Evolutionary conservation across 495 filamentous ascomycete species (phyloP).

Genomic region (Penicillium pancosmium): DNA sequence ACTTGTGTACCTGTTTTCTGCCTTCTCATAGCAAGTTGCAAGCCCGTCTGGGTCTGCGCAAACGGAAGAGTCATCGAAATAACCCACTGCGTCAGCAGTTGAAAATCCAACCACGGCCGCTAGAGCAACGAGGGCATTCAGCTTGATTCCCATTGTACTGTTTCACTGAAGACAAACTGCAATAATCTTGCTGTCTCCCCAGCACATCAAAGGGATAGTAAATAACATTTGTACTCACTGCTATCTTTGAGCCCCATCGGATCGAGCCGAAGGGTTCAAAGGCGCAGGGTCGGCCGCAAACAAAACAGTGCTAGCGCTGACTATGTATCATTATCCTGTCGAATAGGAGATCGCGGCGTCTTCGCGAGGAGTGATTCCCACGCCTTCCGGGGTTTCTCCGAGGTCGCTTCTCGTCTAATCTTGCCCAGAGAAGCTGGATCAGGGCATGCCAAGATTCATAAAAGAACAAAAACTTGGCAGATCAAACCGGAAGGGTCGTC

Average conservation of each 20-base stretch:
- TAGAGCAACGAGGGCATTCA: background rate
- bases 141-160: background rate
- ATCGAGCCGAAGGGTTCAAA: slow-evolving; percentile 6
- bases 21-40: slow-evolving; percentile 18
- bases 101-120: background rate
- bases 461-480: background rate
- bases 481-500: background rate
- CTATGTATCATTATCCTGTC: background rate
- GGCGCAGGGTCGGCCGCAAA: background rate
- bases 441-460: slow-evolving; percentile 4
- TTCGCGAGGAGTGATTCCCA: slow-evolving; percentile 4
- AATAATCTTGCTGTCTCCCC: background rate
- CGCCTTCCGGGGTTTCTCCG: background rate
- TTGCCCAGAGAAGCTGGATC: background rate
- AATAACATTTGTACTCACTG: background rate
- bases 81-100: slow-evolving; percentile 9
- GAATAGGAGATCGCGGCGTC: slow-evolving; percentile 5
- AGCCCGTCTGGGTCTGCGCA: slow-evolving; percentile 25
- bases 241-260: background rate
- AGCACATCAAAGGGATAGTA: background rate
- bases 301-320: slow-evolving; percentile 6
- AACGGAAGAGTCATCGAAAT: slow-evolving; percentile 17
- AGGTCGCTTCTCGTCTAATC: slow-evolving; percentile 9
- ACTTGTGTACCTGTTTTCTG: slow-evolving; percentile 5
- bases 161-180: background rate